Conservation (phyloP, 768 basidiomycete genomes). For the Boletus reticulatus region DNA sequence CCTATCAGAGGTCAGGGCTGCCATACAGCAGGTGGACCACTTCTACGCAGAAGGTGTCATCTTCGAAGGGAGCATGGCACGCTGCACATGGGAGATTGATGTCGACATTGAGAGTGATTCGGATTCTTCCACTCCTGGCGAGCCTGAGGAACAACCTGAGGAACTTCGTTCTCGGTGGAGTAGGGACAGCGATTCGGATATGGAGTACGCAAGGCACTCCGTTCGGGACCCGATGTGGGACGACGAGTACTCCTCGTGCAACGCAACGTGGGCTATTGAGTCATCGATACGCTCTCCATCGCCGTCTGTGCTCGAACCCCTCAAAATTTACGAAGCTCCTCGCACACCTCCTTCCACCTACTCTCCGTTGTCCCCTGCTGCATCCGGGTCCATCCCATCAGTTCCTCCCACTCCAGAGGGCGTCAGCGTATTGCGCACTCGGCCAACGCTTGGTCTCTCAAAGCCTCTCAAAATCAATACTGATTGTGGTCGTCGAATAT, state of each 20-base stretch:
- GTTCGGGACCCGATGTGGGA: slow-evolving; percentile 31
- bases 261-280: slow-evolving; percentile 55
- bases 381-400: slow-evolving; percentile 41
- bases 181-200: slow-evolving; percentile 42
- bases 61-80: slow-evolving; percentile 79
- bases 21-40: slow-evolving; percentile 52
- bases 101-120: slow-evolving; percentile 63
- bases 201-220: slow-evolving; percentile 32
- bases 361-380: slow-evolving; percentile 44
- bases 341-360: slow-evolving; percentile 52
- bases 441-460: slow-evolving; percentile 33
- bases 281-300: slow-evolving; percentile 49
- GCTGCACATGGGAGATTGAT: slow-evolving; percentile 75
- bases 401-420: slow-evolving; percentile 59
- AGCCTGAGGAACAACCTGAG: slow-evolving; percentile 37
- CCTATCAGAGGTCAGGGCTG: slow-evolving; percentile 48
- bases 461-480: slow-evolving; percentile 64
- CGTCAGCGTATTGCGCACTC: slow-evolving; percentile 39
- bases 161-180: slow-evolving; percentile 58
- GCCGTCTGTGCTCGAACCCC: slow-evolving; percentile 33
- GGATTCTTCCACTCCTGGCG: slow-evolving; percentile 50
- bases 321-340: slow-evolving; percentile 45
- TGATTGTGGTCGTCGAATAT: slow-evolving; percentile 34
- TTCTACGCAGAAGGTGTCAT: slow-evolving; percentile 77
- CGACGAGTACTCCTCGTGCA: slow-evolving; percentile 42